Conservation (phyloP, 768 basidiomycete genomes). For the Mycena belliarum region DNA sequence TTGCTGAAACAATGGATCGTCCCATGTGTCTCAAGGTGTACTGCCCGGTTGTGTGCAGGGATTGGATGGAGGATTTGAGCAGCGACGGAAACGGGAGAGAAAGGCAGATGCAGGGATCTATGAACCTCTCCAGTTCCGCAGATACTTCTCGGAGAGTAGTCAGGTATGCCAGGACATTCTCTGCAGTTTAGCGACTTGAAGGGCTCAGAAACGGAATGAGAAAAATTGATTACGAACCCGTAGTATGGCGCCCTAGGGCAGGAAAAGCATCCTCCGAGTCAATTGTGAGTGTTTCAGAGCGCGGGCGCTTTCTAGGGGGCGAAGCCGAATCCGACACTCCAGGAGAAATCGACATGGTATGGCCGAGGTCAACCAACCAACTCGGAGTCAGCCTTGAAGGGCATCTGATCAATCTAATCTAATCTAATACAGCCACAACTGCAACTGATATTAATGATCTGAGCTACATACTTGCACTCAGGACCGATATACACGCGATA, state of each 20-base stretch:
- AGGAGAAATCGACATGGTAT: conserved; percentile 1
- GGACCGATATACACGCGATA: too few species aligned
- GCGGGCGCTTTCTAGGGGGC: conserved; percentile 17
- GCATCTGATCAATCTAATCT: too few species aligned
- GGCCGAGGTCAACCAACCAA: too few species aligned
- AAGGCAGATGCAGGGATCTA: not conserved
- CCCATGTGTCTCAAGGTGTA: conserved; percentile 11
- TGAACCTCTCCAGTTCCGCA: not conserved
- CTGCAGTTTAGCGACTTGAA: not conserved
- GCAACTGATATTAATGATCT: too few species aligned
- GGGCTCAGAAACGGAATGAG: not conserved
- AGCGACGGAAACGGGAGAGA: conserved; percentile 18
- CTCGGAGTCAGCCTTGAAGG: too few species aligned
- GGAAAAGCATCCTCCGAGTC: not conserved
- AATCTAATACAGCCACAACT: too few species aligned
- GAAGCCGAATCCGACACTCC: too few species aligned
- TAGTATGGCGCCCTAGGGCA: conserved; percentile 9
- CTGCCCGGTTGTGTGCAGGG: not conserved
- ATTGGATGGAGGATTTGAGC: conserved; percentile 12
- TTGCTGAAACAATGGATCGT: conserved; percentile 7
- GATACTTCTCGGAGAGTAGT: not conserved
- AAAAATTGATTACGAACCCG: not conserved
- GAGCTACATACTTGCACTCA: too few species aligned
- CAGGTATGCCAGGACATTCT: conserved; percentile 2
- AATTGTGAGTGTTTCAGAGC: conserved; percentile 7